These are phyloP conservation scores for Osmanthus fragrans DNA, from an alignment of 257 asterid genomes.

Conservation along the genomic window DNA sequence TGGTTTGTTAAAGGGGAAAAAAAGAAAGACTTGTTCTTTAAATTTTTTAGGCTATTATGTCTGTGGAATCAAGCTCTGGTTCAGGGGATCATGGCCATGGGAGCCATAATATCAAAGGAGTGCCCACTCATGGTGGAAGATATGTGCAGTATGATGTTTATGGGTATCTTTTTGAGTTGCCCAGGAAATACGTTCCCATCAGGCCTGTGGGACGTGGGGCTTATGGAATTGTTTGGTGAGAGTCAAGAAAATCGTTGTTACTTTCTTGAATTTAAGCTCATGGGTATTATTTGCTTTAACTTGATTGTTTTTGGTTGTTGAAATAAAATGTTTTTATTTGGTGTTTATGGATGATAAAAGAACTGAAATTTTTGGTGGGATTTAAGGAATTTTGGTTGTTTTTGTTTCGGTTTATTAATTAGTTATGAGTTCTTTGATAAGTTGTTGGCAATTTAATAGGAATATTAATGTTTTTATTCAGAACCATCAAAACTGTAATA, in stretches of 20 bases:
- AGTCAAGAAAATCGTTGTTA: slow-evolving; percentile 1
- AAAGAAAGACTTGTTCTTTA: neutral
- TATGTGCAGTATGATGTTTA: slow-evolving; percentile 75
- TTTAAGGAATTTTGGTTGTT: neutral
- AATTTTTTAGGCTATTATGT: slow-evolving; percentile 28
- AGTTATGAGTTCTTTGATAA: slow-evolving; percentile 1
- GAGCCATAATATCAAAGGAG: slow-evolving; percentile 56
- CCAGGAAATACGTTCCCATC: slow-evolving; percentile 66
- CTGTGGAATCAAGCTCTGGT: slow-evolving; percentile 63
- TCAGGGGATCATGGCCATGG: slow-evolving; percentile 62
- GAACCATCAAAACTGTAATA: neutral
- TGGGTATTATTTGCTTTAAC: neutral
- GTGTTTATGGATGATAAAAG: neutral
- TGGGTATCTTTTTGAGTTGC: slow-evolving; percentile 76
- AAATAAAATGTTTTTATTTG: neutral
- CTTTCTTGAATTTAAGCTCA: neutral
- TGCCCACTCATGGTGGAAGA: slow-evolving; percentile 68
- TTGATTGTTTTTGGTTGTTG: neutral
- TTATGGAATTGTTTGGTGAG: slow-evolving; percentile 78
- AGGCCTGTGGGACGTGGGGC: slow-evolving; percentile 93
- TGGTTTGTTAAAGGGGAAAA: neutral
- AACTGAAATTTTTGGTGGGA: neutral
- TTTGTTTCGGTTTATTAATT: neutral
- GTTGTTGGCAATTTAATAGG: neutral
- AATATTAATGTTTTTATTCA: neutral